Evolutionary conservation across 1,284 basidiomycete genomes (phyloP).

Genomic region (Puccinia hordei): DNA sequence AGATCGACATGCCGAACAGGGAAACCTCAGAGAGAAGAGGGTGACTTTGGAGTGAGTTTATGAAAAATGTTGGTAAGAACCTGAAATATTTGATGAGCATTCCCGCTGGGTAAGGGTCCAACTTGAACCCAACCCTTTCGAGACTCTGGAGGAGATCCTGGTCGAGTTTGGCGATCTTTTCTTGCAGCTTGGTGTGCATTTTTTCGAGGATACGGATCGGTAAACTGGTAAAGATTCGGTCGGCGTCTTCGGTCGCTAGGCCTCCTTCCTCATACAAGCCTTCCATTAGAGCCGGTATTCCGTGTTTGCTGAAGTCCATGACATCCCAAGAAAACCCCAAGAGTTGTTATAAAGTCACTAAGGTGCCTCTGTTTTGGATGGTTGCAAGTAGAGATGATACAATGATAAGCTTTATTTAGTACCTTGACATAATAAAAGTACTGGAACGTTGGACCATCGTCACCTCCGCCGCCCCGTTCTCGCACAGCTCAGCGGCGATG

Average conservation of each 20-base stretch:
- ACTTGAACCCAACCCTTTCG: constrained; percentile 66
- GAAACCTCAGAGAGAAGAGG: no score
- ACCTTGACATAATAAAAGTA: constrained; percentile 68
- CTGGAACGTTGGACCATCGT: constrained; percentile 69
- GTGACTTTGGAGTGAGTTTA: no score
- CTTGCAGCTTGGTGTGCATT: constrained; percentile 48
- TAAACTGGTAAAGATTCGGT: constrained; percentile 64
- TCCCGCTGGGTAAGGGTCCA: constrained; percentile 65
- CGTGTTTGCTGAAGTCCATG: constrained; percentile 21
- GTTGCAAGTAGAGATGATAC: background rate
- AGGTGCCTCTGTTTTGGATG: background rate
- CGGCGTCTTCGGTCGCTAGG: constrained; percentile 64
- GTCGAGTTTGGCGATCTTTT: constrained; percentile 43
- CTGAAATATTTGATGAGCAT: constrained; percentile 61
- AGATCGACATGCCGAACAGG: no score
- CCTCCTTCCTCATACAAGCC: constrained; percentile 65
- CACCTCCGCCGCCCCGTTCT: constrained; percentile 63
- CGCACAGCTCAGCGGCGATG: constrained; percentile 63
- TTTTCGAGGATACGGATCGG: constrained; percentile 58
- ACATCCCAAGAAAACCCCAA: background rate
- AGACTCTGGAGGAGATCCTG: constrained; percentile 67
- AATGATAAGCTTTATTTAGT: constrained; percentile 50
- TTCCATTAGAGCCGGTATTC: constrained; percentile 54
- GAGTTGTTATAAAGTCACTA: background rate
- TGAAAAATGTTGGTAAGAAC: background rate